Evolutionary conservation across 2,329 filamentous ascomycete genomes (phyloP), one percentile per base, ranked within the genome.

Genomic region (Colletotrichum tamarilloi): DNA sequence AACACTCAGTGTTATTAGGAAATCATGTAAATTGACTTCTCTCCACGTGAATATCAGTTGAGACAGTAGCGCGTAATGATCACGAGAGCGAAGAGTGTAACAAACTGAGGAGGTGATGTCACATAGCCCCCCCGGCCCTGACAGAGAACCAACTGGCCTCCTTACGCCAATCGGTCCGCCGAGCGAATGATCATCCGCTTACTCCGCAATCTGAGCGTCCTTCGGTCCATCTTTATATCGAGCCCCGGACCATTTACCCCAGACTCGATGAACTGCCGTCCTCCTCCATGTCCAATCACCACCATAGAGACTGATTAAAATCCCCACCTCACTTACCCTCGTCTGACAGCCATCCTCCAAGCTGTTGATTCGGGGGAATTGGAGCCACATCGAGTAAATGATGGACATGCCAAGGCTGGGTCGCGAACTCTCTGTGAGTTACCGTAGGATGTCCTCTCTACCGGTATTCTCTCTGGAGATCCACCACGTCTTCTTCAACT

Each of bases 211-310:
- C 14, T n/a, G 56, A 53, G 42, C 58, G 46, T 26, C 59, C 64
- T 32, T 73, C 73, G 73, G 73, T 22, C 38, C 69, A 74, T 69
- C 69, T 73, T 69, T 73, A 52, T 7, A 7, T 74, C 73, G 62
- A 73, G n/a, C 14, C 53, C 70, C 53, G 59, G 59, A 38, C 7
- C 5, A 12, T 26, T 58, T 57, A 28, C 26, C 16, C 19, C 56
- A 46, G 26, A 24, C 59, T 49, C 35, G 42, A 56, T 24, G 42
- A 68, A 67, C 11, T 68, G 28, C 53, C 24, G 42, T 35, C 11
- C 16, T 5, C 16, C 38, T 22, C 22, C 9, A 59, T 22, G 19
- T 26, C 68, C 65, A 72, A 68, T 72, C 65, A 59, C 19, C 6
- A 53, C 22, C 11, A 26, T 32, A 14, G 35, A 38, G 12, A 28